These are phyloP conservation scores for rapeseed (Brassica napus) DNA, from an alignment of 345 rosid species.

Conservation along the genomic window Da-Ae NC_063446.1:53593001-53593500, in stretches of 20 bases:
- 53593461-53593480: conserved; percentile 21
- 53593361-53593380: not conserved
- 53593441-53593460: conserved; percentile 11
- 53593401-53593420: conserved; percentile 6
- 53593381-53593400: not conserved
- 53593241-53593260: not conserved
- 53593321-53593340: not conserved
- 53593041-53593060: conserved; percentile 57
- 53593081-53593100: conserved; percentile 64
- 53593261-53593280: not conserved
- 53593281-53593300: not conserved
- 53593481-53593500: conserved; percentile 5
- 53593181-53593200: conserved; percentile 44
- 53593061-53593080: conserved; percentile 62
- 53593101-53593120: conserved; percentile 56
- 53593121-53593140: conserved; percentile 62
- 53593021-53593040: conserved; percentile 11
- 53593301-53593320: not conserved
- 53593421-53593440: conserved; percentile 4
- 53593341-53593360: not conserved
- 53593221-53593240: not conserved
- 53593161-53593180: conserved; percentile 48
- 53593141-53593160: conserved; percentile 53
- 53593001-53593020: too few species aligned
- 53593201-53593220: not conserved